phyloP scores from a whole-genome alignment of 2,329 filamentous ascomycete genomes.

The Hypomyces perniciosus region DNA sequence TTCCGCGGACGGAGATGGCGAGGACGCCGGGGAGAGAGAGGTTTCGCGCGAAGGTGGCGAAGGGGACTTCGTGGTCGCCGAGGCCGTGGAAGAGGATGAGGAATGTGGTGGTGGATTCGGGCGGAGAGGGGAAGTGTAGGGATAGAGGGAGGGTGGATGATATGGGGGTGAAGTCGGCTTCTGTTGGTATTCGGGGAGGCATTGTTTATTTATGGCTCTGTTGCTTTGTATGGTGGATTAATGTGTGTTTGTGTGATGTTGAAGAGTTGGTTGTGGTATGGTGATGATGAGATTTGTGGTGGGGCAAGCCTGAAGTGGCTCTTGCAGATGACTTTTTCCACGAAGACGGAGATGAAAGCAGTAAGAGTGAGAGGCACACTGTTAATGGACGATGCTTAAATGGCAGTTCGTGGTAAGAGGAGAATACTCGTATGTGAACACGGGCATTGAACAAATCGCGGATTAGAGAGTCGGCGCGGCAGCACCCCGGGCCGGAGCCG shows the following conservation, averaged over 20 bases:
- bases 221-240: neutral
- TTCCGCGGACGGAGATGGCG: slow-evolving; percentile 67
- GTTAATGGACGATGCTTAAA: too few species aligned
- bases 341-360: too few species aligned
- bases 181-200: slow-evolving; percentile 45
- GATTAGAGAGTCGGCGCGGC: too few species aligned
- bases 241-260: neutral
- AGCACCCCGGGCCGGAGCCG: too few species aligned
- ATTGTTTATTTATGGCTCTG: slow-evolving; percentile 21
- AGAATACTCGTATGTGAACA: too few species aligned
- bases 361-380: too few species aligned
- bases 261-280: neutral
- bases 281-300: neutral
- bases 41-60: slow-evolving; percentile 61
- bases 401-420: too few species aligned
- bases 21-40: slow-evolving; percentile 72
- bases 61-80: slow-evolving; percentile 66
- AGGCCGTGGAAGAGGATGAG: slow-evolving; percentile 80
- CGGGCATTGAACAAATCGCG: too few species aligned
- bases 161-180: slow-evolving; percentile 43
- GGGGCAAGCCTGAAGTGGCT: neutral
- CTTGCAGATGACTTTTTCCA: neutral
- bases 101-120: slow-evolving; percentile 63
- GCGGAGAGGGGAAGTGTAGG: slow-evolving; percentile 44
- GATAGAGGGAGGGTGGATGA: slow-evolving; percentile 36